Conservation (phyloP, 257 asterid genomes). For the Gentiana dahurica region DNA sequence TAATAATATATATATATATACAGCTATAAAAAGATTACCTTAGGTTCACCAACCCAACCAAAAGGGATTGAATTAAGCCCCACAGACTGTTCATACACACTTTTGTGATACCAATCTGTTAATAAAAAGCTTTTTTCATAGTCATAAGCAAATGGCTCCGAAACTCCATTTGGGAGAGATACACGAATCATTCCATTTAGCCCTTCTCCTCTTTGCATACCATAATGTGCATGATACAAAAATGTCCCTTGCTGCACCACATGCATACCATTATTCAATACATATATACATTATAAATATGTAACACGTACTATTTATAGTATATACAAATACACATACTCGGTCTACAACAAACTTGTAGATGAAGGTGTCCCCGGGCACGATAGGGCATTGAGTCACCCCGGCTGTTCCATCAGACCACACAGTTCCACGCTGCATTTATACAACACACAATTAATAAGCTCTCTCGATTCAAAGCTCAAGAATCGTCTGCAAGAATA, state of each 20-base stretch:
- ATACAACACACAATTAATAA: background rate
- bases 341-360: slow-evolving; percentile 78
- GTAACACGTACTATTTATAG: background rate
- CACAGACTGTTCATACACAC: slow-evolving; percentile 44
- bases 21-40: slow-evolving; percentile 26
- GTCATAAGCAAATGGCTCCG: slow-evolving; percentile 64
- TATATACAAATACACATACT: slow-evolving; percentile 23
- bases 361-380: slow-evolving; percentile 67
- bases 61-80: slow-evolving; percentile 68
- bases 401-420: slow-evolving; percentile 99
- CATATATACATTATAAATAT: background rate
- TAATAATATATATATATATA: too few species aligned
- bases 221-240: slow-evolving; percentile 87
- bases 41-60: slow-evolving; percentile 91
- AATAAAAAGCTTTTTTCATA: slow-evolving; percentile 61
- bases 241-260: slow-evolving; percentile 72
- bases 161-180: slow-evolving; percentile 39
- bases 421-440: slow-evolving; percentile 60
- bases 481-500: background rate
- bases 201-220: slow-evolving; percentile 86
- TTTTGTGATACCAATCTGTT: slow-evolving; percentile 76
- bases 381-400: slow-evolving; percentile 84
- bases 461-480: background rate
- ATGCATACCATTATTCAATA: background rate
- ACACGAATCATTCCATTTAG: slow-evolving; percentile 64